These are phyloP conservation scores for Mortierella sp. DNA, from an alignment of 371 early-diverging fungal species.

Conservation along the genomic window DNA sequence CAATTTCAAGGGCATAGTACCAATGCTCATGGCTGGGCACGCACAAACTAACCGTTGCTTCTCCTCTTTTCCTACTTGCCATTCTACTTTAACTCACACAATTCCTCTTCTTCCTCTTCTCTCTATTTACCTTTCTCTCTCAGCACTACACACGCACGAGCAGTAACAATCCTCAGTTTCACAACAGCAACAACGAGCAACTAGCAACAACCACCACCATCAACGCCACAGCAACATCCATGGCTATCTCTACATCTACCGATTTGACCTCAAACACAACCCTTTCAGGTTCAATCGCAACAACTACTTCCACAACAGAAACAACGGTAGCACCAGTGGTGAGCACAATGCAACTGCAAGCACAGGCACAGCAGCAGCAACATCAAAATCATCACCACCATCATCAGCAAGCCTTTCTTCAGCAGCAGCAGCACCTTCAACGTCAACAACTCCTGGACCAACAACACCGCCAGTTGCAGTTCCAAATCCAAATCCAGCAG, in stretches of 20 bases:
- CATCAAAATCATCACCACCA: slow-evolving; percentile 15
- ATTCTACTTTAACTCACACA: background rate
- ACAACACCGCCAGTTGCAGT: slow-evolving; percentile 7
- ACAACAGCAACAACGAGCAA: background rate
- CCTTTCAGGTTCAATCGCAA: slow-evolving; percentile 13
- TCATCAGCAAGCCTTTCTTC: background rate
- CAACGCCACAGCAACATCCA: slow-evolving; percentile 16
- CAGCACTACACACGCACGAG: background rate
- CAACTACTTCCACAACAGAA: slow-evolving; percentile 14
- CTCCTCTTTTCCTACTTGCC: background rate
- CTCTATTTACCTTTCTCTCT: background rate
- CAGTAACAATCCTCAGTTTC: background rate
- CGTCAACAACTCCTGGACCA: background rate
- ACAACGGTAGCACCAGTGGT: slow-evolving; percentile 9
- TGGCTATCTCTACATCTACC: slow-evolving; percentile 24
- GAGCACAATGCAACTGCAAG: slow-evolving; percentile 10
- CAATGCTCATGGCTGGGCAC: background rate
- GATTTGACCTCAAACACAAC: slow-evolving; percentile 19
- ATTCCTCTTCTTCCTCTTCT: background rate
- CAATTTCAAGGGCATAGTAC: background rate
- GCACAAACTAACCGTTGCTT: background rate
- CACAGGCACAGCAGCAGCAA: slow-evolving; percentile 21
- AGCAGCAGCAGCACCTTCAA: slow-evolving; percentile 14
- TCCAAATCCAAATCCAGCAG: background rate
- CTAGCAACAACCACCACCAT: background rate